Base-by-base conservation (phyloP, 169 alveolate species). In the Miamiensis avidus region DNA sequence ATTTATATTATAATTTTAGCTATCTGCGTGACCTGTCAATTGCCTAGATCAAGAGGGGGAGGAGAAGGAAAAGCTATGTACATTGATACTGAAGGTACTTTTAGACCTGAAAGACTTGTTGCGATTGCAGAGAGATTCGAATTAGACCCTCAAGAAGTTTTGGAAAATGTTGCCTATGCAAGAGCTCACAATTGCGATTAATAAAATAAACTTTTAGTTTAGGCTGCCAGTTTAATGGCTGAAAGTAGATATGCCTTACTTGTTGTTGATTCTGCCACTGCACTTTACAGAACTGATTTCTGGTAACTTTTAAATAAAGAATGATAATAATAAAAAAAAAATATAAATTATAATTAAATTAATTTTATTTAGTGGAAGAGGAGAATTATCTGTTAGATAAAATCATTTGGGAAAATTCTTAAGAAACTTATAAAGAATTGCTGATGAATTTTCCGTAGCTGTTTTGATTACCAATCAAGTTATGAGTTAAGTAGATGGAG, bases 1-100 rank as follows among this genome's bases (percentile, higher is more conserved):
- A 49, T 49, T 49, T 49, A 49, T 49, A 11, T 49, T 49, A 49
- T 11, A 11, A 11, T 49, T 49, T 20, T 11, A 49, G 69, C 97
- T 11, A 82, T 97, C 32, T 94, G 97, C 78, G 97, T 95, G 26
- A 96, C 99, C 34, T 95, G 99, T 72, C 99, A 99, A 91, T 93
- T 98, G 33, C 99, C 99, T 6, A 98, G 96, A 78, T 94, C 95
- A 89, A 96, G 97, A 49, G 99, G 99, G 0, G 99, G 99, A 1
- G 99, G 99, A 72, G 98, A 96, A 31, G 99, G 99, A 49, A 99
- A 99, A 92, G 99, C 99, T 34, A 95, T 99, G 89, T 99, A 99
- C 97, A 98, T 99, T 27, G 99, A 99, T 95, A 99, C 99, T n/a
- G 99, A 99, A 92, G 99, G 99, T 73, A 98, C 99, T 30, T 99